phyloP scores from a whole-genome alignment of 2,329 filamentous ascomycete species.

The Penicillium sp. region DNA sequence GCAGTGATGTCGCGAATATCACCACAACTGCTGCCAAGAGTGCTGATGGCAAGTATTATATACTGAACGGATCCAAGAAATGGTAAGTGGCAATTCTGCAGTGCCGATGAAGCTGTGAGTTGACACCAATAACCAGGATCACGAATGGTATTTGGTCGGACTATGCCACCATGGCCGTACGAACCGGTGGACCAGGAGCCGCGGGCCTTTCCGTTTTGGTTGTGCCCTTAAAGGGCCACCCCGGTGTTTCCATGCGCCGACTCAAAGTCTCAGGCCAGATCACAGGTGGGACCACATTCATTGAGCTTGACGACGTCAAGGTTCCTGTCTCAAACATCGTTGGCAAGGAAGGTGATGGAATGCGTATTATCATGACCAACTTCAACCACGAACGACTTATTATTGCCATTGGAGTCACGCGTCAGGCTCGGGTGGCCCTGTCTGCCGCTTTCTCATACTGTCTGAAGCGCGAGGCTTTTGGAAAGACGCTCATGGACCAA shows the following conservation, averaged over 20 bases:
- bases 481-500: slow-evolving; percentile 68
- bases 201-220: slow-evolving; percentile 65
- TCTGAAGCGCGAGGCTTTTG: slow-evolving; percentile 65
- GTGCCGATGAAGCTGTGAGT: background rate
- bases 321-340: slow-evolving; percentile 70
- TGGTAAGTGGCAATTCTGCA: slow-evolving; percentile 48
- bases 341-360: slow-evolving; percentile 66
- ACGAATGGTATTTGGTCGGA: slow-evolving; percentile 71
- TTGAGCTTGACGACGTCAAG: slow-evolving; percentile 71
- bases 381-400: slow-evolving; percentile 75
- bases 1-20: slow-evolving; percentile 72
- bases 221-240: slow-evolving; percentile 65
- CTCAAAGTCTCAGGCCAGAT: slow-evolving; percentile 66
- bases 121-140: slow-evolving; percentile 48
- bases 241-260: slow-evolving; percentile 66
- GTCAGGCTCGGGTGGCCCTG: slow-evolving; percentile 61
- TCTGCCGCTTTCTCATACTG: slow-evolving; percentile 61
- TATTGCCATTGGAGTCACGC: slow-evolving; percentile 63
- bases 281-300: slow-evolving; percentile 68
- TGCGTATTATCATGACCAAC: slow-evolving; percentile 74
- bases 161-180: slow-evolving; percentile 68
- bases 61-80: slow-evolving; percentile 75
- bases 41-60: slow-evolving; percentile 63
- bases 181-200: slow-evolving; percentile 65
- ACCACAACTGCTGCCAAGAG: slow-evolving; percentile 64